phyloP scores from a whole-genome alignment of 306 rosid species.

The Canavalia ensiformis region DNA sequence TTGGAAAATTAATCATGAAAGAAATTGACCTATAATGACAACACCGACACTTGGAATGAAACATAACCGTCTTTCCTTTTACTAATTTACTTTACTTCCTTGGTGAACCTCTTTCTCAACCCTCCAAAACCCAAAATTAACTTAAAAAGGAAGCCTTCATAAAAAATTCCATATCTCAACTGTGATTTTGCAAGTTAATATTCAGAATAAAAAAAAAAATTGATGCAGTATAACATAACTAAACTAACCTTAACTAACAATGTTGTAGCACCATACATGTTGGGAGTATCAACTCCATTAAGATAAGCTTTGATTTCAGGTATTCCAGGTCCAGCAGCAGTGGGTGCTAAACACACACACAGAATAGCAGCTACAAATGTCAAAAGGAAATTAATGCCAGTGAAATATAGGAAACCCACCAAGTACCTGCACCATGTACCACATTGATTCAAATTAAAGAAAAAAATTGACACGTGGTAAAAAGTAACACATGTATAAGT shows the following conservation, averaged over 20 bases:
- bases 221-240: neutral
- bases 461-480: too few relatives aligned
- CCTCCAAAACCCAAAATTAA: neutral
- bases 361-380: conserved; percentile 71
- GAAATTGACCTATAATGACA: neutral
- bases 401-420: conserved; percentile 67
- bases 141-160: neutral
- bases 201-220: neutral
- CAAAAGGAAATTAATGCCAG: conserved; percentile 64
- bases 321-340: conserved; percentile 94
- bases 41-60: neutral
- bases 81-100: neutral
- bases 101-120: neutral
- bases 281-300: conserved; percentile 90
- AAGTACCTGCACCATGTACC: conserved; percentile 63
- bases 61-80: neutral
- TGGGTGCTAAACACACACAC: conserved; percentile 90
- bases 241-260: conserved; percentile 81
- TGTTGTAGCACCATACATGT: conserved; percentile 81
- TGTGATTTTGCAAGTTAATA: neutral
- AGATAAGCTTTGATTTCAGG: conserved; percentile 98
- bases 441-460: neutral
- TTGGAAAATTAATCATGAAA: neutral
- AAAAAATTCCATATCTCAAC: neutral
- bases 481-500: too few relatives aligned